Evolutionary conservation across 2,329 filamentous ascomycete genomes (phyloP), one percentile per base, ranked within the genome.

Genomic region (Talaromyces islandicus): DNA sequence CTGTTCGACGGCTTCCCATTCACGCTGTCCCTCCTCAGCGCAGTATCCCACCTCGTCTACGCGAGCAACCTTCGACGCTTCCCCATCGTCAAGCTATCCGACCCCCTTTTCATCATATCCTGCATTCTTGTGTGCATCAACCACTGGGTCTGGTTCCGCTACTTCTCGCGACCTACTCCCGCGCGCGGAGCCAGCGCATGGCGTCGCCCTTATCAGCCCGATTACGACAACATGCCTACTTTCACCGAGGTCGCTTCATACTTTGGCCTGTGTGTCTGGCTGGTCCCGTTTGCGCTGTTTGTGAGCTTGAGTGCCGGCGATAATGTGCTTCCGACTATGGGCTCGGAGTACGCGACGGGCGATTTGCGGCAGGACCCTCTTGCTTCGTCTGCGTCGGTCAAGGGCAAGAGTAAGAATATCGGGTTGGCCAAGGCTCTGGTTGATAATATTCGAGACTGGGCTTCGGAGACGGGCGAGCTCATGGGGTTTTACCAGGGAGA

Each of bases 171-270:
- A 64, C 79, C 78, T 4, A 70, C 81, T 60, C 78, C 80, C 59
- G 14, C 65, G 66, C 51, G 59, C 60, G 60, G 56, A 56, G 65
- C 65, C 35, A 68, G 65, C 46, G 71, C 68, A 59, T 75, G 72
- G 73, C 69, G 73, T 32, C 68, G 74, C 54, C 70, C 73, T 5
- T 75, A 75, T 62, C 67, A 75, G 48, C 68, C 72, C 76, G 85
- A 72, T 60, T 69, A 73, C 57, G 70, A 71, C 7, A 71, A 75
- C 53, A 74, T 91, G 51, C 94, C 94, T 0, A 88, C 85, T 41
- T 99, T 99, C 73, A 92, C 91, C 19, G 91, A 97, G 78, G 94
- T 97, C 51, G 92, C 94, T 0, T 93, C 91, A 0, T 99, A 94
- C 76, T 99, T 99, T 71, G 94, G 94, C 0, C 80, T 99, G 2